phyloP scores from a whole-genome alignment of 345 rosid genomes.

The Psidium guajava region DNA sequence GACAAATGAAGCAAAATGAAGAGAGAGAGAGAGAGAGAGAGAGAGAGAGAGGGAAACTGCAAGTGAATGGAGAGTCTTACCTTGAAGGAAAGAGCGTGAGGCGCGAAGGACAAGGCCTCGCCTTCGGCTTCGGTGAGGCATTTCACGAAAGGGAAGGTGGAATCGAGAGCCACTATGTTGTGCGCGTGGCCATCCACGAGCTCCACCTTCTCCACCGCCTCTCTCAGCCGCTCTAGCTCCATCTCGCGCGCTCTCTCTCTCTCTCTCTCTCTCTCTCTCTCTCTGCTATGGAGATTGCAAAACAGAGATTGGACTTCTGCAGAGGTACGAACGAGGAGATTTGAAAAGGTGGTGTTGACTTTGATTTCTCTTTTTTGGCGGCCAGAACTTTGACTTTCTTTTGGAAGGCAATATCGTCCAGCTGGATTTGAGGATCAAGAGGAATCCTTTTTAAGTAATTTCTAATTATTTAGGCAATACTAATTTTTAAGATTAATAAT shows the following conservation, averaged over 20 bases:
- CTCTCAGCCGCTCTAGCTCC: conserved; percentile 48
- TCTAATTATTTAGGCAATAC: too few relatives aligned
- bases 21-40: not conserved
- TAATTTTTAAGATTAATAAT: too few relatives aligned
- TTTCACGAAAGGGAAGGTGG: conserved; percentile 56
- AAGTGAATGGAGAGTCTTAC: conserved; percentile 4
- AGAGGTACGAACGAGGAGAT: not conserved
- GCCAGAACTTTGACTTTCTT: not conserved
- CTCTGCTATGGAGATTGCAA: not conserved
- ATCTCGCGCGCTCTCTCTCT: conserved; percentile 8
- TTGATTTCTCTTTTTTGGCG: too few relatives aligned
- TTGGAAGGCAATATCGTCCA: too few relatives aligned
- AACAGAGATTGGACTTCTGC: not conserved
- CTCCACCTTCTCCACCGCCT: conserved; percentile 38
- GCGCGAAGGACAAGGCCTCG: conserved; percentile 56
- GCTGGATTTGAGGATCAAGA: too few relatives aligned
- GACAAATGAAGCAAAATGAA: too few relatives aligned
- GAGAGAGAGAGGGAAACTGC: not conserved
- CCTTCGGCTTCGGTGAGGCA: conserved; percentile 71
- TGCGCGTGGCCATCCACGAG: conserved; percentile 81
- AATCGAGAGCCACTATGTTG: conserved; percentile 63
- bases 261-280: not conserved
- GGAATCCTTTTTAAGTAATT: too few relatives aligned
- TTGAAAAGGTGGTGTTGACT: not conserved
- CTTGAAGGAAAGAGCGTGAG: conserved; percentile 78